Conservation (phyloP, 345 rosid genomes). For the Pelargonium nanum region DNA sequence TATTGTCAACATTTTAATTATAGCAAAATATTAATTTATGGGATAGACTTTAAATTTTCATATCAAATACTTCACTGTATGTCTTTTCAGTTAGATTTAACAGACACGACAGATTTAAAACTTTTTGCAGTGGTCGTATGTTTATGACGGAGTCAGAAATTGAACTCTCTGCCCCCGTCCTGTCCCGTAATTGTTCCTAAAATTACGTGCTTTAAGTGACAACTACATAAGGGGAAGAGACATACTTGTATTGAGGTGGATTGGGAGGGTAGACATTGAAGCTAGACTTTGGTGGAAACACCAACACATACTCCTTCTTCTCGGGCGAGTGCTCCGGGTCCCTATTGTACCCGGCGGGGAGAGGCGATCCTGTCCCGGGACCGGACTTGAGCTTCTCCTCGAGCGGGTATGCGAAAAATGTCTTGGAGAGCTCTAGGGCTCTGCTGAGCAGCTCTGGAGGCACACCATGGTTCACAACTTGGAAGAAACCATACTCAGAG, state of each 20-base stretch:
- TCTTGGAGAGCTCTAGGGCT: conserved; percentile 32
- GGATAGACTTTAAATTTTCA: no score
- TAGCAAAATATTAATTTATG: no score
- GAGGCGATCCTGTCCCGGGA: conserved; percentile 22
- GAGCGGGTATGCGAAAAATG: conserved; percentile 23
- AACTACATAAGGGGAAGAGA: not conserved
- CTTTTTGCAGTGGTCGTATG: no score
- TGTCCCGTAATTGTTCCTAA: no score
- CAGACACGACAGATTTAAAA: no score
- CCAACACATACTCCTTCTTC: conserved; percentile 33
- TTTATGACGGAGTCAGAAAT: no score
- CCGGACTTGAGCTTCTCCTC: conserved; percentile 29
- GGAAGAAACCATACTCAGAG: conserved; percentile 40
- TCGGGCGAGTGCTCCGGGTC: conserved; percentile 29
- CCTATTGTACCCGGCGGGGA: conserved; percentile 34
- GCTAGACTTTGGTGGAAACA: conserved; percentile 29
- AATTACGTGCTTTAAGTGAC: no score
- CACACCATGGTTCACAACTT: conserved; percentile 40
- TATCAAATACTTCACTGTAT: no score
- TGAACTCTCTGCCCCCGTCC: no score
- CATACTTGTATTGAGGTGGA: conserved; percentile 34
- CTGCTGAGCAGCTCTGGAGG: conserved; percentile 18
- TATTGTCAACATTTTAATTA: not conserved
- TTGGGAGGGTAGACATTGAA: conserved; percentile 37
- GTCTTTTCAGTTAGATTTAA: no score